Evolutionary conservation across 2,329 filamentous ascomycete species (phyloP).

Genomic region (Ophiocordyceps australis): DNA sequence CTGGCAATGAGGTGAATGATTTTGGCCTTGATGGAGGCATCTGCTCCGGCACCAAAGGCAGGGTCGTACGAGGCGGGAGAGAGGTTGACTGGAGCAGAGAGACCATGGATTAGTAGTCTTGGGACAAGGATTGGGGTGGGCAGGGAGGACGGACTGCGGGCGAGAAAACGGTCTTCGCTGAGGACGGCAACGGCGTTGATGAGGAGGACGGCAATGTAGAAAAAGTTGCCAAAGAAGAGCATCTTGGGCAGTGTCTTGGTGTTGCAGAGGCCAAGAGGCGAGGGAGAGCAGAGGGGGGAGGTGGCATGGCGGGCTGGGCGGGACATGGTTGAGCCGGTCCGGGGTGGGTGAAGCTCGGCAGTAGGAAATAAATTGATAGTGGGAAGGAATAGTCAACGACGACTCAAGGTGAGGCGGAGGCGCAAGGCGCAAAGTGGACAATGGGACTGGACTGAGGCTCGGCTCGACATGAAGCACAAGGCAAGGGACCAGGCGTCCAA

Average conservation of each 20-base stretch:
- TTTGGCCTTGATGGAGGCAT: slow-evolving; percentile 69
- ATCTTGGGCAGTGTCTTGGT: slow-evolving; percentile 20
- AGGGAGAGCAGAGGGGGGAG: neutral
- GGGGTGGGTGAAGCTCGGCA: slow-evolving; percentile 5
- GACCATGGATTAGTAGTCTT: slow-evolving; percentile 3
- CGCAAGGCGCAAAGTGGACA: too few relatives aligned
- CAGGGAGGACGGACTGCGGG: slow-evolving; percentile 37
- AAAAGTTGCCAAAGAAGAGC: slow-evolving; percentile 53
- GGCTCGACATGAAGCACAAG: too few relatives aligned
- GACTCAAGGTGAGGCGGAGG: too few relatives aligned
- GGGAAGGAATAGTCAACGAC: too few relatives aligned
- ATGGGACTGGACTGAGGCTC: too few relatives aligned
- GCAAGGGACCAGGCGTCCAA: too few relatives aligned
- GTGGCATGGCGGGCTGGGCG: slow-evolving; percentile 4
- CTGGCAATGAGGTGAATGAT: slow-evolving; percentile 80
- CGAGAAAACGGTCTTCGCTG: slow-evolving; percentile 83
- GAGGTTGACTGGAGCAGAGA: slow-evolving; percentile 69
- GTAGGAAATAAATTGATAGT: too few relatives aligned
- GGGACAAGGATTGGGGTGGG: neutral
- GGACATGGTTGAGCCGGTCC: slow-evolving; percentile 15
- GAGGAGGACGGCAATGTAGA: slow-evolving; percentile 69
- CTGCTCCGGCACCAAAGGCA: slow-evolving; percentile 56
- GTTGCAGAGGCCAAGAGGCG: neutral
- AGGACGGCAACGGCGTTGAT: slow-evolving; percentile 89
- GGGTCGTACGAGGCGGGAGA: slow-evolving; percentile 52